Conservation (phyloP, 2,329 filamentous ascomycete genomes). For the Penicillium sp. region DNA sequence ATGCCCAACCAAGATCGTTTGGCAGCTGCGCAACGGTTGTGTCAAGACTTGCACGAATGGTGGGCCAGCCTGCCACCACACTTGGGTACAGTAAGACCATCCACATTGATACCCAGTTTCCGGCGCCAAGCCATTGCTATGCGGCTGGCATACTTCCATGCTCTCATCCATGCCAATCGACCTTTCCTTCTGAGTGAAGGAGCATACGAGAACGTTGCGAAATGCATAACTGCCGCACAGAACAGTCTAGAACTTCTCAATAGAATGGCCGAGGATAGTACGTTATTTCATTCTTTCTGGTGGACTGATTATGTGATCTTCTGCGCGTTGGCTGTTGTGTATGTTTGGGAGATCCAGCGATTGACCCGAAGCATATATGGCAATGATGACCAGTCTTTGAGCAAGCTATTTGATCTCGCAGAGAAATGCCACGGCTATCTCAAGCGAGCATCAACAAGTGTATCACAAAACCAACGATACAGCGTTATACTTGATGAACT, state of each 20-base stretch:
- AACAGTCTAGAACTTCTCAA: constrained; percentile 16
- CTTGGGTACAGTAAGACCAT: constrained; percentile 20
- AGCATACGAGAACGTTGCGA: constrained; percentile 8
- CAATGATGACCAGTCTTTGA: constrained; percentile 6
- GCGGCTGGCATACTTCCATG: constrained; percentile 22
- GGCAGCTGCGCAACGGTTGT: constrained; percentile 16
- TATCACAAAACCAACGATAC: constrained; percentile 44
- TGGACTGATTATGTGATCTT: constrained; percentile 36
- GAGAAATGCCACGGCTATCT: constrained; percentile 44
- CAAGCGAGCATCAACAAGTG: constrained; percentile 30
- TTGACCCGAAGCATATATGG: constrained; percentile 11
- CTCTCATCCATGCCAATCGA: constrained; percentile 21
- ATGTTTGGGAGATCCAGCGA: constrained; percentile 47
- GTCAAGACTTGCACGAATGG: constrained; percentile 17
- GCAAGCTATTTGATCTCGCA: constrained; percentile 34
- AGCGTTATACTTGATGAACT: constrained; percentile 48
- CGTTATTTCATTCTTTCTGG: constrained; percentile 22
- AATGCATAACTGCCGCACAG: constrained; percentile 20
- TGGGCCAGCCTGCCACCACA: constrained; percentile 18
- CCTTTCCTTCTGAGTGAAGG: constrained; percentile 18
- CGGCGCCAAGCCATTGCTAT: constrained; percentile 22
- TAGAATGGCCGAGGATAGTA: constrained; percentile 16
- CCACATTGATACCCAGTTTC: constrained; percentile 19
- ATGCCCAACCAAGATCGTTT: constrained; percentile 16
- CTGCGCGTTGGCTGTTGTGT: constrained; percentile 47